Evolutionary conservation across 1,284 basidiomycete genomes (phyloP).

Genomic region (Cutaneotrichosporon sp.): DNA sequence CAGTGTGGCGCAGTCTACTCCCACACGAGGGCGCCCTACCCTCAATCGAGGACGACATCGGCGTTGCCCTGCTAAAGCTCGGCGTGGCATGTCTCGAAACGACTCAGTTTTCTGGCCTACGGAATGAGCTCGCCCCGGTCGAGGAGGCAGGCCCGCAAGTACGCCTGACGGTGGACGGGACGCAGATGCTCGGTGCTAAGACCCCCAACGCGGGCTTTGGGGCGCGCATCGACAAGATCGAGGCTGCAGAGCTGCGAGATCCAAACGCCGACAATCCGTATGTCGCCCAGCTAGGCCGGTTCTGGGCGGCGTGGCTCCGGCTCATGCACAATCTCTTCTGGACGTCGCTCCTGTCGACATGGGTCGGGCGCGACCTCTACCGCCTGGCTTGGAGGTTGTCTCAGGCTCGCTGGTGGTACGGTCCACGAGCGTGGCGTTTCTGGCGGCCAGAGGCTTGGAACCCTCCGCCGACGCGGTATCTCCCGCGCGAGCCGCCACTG

Average conservation of each 20-base stretch:
- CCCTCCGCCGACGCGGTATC: background rate
- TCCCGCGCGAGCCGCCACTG: conserved; percentile 2
- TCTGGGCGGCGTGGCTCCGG: conserved; percentile 24
- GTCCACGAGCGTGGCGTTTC: conserved; percentile 38
- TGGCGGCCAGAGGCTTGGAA: conserved; percentile 39
- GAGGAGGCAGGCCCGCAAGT: conserved; percentile 31
- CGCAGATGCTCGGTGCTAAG: conserved; percentile 13
- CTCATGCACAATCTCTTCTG: conserved; percentile 21
- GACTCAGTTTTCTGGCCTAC: conserved; percentile 41
- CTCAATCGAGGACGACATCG: conserved; percentile 41
- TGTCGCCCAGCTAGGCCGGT: conserved; percentile 24
- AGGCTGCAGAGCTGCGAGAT: conserved; percentile 32
- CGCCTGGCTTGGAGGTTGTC: conserved; percentile 4
- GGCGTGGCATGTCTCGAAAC: conserved; percentile 46
- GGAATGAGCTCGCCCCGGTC: conserved; percentile 40
- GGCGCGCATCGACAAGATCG: conserved; percentile 39
- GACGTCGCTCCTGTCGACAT: conserved; percentile 25
- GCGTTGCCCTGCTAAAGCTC: conserved; percentile 42
- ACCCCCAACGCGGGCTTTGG: conserved; percentile 26
- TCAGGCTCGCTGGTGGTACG: conserved; percentile 41
- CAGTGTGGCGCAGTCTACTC: conserved; percentile 32
- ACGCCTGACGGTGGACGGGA: conserved; percentile 23
- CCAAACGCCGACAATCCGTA: conserved; percentile 28
- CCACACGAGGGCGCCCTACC: conserved; percentile 43
- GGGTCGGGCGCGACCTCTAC: conserved; percentile 24